Base-by-base conservation (phyloP, 768 basidiomycete genomes). In the Botryobasidium botryosum region DNA sequence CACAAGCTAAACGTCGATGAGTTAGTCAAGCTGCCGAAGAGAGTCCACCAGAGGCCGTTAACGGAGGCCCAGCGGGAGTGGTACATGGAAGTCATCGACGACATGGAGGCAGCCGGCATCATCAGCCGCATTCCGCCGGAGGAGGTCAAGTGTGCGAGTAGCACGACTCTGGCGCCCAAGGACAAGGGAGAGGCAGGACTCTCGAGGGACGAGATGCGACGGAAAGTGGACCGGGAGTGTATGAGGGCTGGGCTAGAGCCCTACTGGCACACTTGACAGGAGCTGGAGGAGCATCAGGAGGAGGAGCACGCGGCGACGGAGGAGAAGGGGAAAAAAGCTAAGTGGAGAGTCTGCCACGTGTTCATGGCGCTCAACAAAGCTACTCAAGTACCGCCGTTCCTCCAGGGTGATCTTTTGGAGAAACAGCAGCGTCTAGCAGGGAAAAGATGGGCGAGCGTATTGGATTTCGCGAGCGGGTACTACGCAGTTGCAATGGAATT, bases 381-480 rank as follows among this genome's bases (percentile, higher is more conserved):
- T 4, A 54, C 55, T 0, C 37, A 46, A n/a, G 43, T 54, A 5
- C 50, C 56, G 2, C 40, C 51, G 2, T 52, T 58, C 42, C 53
- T 49, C 0, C 52, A 52, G 41, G 57, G 67, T 0, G 59, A 69
- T 48, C 62, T 71, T 0, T 35, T 53, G 1, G 52, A 54, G 0
- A 69, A 68, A 43, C 66, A 70, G 41, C 56, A 60, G 31, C 2
- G 51, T 0, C 51, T 68, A 0, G 55, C 53, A 2, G 65, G 67
- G 0, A 63, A 69, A 39, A 33, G 58, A 0, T 70, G 59, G 51
- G 35, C 63, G 0, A 55, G 49, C 5, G 46, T 60, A 0, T 61
- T 68, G 20, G 64, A 70, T 50, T 63, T 65, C 42, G 60, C 62
- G 1, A 52, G 54, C 0, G 67, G 65, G 0, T 68, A 66, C 55